phyloP scores from a whole-genome alignment of 139 green algal species.

The Auxenochlorella pyrenoidosa region DNA sequence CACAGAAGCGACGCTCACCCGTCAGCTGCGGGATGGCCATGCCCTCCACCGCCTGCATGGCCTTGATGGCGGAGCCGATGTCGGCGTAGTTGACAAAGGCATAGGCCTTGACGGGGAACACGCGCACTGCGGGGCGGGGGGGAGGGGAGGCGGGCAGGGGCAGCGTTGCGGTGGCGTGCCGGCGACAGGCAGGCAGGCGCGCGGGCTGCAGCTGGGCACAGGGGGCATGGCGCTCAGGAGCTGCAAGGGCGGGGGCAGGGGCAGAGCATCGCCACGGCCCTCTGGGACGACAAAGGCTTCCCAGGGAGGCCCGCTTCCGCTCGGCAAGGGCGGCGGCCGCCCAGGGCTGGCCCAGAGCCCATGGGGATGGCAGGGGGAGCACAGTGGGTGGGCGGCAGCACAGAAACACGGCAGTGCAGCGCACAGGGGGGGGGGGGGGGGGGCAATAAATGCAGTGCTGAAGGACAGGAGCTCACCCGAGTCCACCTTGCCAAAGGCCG shows the following conservation, averaged over 20 bases:
- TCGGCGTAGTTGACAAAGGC: slow-evolving; percentile 84
- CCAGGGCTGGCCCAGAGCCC: too few species aligned
- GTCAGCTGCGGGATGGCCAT: slow-evolving; percentile 62
- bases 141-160: background rate
- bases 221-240: too few species aligned
- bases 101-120: slow-evolving; percentile 85
- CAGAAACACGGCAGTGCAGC: too few species aligned
- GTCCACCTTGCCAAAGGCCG: slow-evolving; percentile 67
- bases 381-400: too few species aligned
- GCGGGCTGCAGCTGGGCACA: too few species aligned
- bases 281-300: too few species aligned
- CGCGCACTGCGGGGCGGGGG: slow-evolving; percentile 49
- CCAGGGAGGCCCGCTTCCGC: too few species aligned
- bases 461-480: background rate
- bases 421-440: background rate
- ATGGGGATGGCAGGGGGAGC: too few species aligned
- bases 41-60: slow-evolving; percentile 65
- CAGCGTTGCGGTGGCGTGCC: background rate
- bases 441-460: background rate
- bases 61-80: slow-evolving; percentile 60
- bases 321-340: too few species aligned
- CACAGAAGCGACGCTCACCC: slow-evolving; percentile 25
- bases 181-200: too few species aligned
- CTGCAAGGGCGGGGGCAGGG: too few species aligned
- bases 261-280: too few species aligned